These are phyloP conservation scores for Antarctomyces pellizariae DNA, from an alignment of 495 filamentous ascomycete species.

Conservation along the genomic window DNA sequence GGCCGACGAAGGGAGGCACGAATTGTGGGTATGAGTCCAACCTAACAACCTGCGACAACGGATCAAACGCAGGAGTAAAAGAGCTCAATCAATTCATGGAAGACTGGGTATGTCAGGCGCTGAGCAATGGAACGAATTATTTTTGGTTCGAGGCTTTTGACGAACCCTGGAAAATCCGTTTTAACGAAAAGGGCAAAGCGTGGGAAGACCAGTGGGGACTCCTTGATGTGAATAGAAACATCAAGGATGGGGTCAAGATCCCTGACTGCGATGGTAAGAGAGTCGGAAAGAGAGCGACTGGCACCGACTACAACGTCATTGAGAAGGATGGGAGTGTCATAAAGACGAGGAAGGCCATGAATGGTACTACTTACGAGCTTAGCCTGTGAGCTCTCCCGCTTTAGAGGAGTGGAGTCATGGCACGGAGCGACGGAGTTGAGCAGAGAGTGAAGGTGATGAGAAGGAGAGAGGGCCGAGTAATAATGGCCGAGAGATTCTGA, in stretches of 20 bases:
- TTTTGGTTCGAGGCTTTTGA: conserved; percentile 97
- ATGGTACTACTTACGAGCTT: too few species aligned
- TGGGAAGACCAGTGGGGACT: conserved; percentile 97
- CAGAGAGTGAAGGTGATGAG: too few species aligned
- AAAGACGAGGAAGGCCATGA: too few species aligned
- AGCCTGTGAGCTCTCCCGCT: too few species aligned
- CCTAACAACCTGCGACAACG: conserved; percentile 31
- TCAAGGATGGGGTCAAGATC: conserved; percentile 71
- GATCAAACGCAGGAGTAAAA: conserved; percentile 52
- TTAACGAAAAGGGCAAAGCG: conserved; percentile 40
- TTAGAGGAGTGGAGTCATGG: too few species aligned
- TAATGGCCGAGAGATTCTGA: too few species aligned
- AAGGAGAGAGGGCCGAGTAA: too few species aligned
- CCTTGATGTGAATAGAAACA: conserved; percentile 62
- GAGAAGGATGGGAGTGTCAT: too few species aligned
- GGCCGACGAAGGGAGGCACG: conserved; percentile 71
- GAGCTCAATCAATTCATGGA: conserved; percentile 77
- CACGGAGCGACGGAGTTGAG: too few species aligned
- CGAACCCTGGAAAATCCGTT: conserved; percentile 76
- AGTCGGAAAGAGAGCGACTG: too few species aligned
- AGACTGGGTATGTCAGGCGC: conserved; percentile 59
- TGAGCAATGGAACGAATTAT: conserved; percentile 67
- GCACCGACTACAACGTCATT: too few species aligned
- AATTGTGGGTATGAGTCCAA: conserved; percentile 42
- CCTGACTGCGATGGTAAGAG: conserved; percentile 70